Conservation (phyloP, 1,284 basidiomycete genomes). For the Naganishia cerealis region DNA sequence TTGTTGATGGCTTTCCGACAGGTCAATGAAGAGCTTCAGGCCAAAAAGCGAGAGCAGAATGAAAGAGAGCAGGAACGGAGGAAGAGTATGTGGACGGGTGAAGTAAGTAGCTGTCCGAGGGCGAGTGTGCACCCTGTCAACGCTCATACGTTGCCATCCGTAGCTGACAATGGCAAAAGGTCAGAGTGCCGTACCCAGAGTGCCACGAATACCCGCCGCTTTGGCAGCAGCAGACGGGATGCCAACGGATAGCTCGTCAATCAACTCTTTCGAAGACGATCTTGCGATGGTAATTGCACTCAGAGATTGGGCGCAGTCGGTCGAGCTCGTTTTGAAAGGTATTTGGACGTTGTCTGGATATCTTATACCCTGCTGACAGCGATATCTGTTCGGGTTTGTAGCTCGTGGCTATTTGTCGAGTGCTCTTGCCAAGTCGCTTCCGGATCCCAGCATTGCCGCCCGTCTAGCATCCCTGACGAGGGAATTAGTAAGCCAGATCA, state of each 20-base stretch:
- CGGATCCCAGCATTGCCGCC: conserved; percentile 14
- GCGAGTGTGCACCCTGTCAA: neutral
- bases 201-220: conserved; percentile 60
- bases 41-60: conserved; percentile 83
- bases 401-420: conserved; percentile 26
- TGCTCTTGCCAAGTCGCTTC: conserved; percentile 13
- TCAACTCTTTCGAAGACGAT: conserved; percentile 86
- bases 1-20: conserved; percentile 82
- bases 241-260: conserved; percentile 71
- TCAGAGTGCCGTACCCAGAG: conserved; percentile 25
- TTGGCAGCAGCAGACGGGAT: conserved; percentile 68
- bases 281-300: conserved; percentile 87
- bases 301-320: conserved; percentile 83
- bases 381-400: neutral
- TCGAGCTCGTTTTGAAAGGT: conserved; percentile 80
- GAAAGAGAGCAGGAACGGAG: conserved; percentile 85
- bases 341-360: neutral
- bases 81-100: conserved; percentile 71
- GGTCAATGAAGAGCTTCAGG: conserved; percentile 84
- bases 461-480: conserved; percentile 21
- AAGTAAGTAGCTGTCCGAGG: conserved; percentile 57
- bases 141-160: neutral
- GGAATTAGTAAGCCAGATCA: conserved; percentile 70
- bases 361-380: conserved; percentile 24
- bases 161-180: conserved; percentile 12